A percentile compares a stretch with the other conserved stretches of the same genome.
Conservation (phyloP, 2,329 filamentous ascomycete species). For the Penicillium sp. region DNA sequence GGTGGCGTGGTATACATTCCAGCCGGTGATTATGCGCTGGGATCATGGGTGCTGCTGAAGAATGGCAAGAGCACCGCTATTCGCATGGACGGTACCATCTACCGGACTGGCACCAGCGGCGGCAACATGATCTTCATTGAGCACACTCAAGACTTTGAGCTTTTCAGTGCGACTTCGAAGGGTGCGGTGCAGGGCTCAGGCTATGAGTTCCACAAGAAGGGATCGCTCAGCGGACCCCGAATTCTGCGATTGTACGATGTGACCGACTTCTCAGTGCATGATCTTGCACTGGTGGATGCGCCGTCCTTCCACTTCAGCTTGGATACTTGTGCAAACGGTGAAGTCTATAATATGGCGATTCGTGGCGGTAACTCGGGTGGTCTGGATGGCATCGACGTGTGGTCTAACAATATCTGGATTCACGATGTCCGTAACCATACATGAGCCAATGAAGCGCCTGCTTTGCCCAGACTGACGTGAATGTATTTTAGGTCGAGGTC, state of each 20-base stretch:
- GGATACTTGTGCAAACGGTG: slow-evolving; percentile 48
- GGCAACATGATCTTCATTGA: slow-evolving; percentile 52
- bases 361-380: slow-evolving; percentile 49
- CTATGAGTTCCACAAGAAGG: slow-evolving; percentile 43
- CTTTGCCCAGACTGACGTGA: background rate
- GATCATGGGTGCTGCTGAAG: slow-evolving; percentile 45
- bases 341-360: slow-evolving; percentile 53
- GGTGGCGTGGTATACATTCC: slow-evolving; percentile 49
- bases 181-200: slow-evolving; percentile 51
- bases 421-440: slow-evolving; percentile 42
- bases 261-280: slow-evolving; percentile 45
- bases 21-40: slow-evolving; percentile 45
- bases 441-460: background rate
- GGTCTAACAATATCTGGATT: slow-evolving; percentile 51
- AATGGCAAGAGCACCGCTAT: slow-evolving; percentile 46
- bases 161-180: slow-evolving; percentile 48
- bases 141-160: slow-evolving; percentile 47
- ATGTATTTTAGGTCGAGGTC: slow-evolving; percentile 42
- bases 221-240: slow-evolving; percentile 39
- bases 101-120: slow-evolving; percentile 44
- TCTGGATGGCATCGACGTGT: slow-evolving; percentile 53
- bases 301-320: slow-evolving; percentile 48
- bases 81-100: slow-evolving; percentile 50
- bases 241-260: slow-evolving; percentile 44
- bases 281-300: slow-evolving; percentile 45